These are phyloP conservation scores for Ascosphaera aggregata DNA, from an alignment of 2,329 filamentous ascomycete species.

Conservation along the genomic window DNA sequence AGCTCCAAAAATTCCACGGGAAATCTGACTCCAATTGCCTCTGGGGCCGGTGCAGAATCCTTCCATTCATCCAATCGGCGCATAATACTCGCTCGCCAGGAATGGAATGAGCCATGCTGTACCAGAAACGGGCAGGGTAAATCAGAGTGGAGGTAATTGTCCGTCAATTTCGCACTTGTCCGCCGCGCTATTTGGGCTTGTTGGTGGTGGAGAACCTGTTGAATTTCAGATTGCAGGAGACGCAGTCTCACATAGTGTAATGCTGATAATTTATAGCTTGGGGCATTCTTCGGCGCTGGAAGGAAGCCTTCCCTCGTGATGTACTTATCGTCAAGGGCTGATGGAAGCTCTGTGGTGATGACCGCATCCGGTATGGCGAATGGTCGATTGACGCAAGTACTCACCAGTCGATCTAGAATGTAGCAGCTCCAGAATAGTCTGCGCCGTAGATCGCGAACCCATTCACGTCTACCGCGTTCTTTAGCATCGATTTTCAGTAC, in stretches of 20 bases:
- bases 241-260: constrained; percentile 83
- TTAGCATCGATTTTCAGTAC: constrained; percentile 23
- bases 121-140: constrained; percentile 68
- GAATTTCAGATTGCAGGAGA: constrained; percentile 76
- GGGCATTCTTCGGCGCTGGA: constrained; percentile 35
- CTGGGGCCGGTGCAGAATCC: constrained; percentile 49
- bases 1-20: constrained; percentile 75
- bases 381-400: constrained; percentile 76
- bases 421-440: constrained; percentile 96
- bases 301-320: constrained; percentile 62
- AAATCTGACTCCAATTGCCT: constrained; percentile 70
- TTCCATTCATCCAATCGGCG: constrained; percentile 69
- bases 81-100: constrained; percentile 77
- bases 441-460: constrained; percentile 63
- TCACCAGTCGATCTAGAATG: constrained; percentile 81
- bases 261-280: constrained; percentile 76
- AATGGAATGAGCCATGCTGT: constrained; percentile 62
- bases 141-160: constrained; percentile 47
- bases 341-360: constrained; percentile 87
- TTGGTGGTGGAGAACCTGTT: constrained; percentile 82
- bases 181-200: constrained; percentile 59
- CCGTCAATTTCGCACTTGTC: constrained; percentile 37
- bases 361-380: constrained; percentile 93
- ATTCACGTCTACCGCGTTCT: constrained; percentile 49
- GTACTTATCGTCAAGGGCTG: constrained; percentile 62